These are phyloP conservation scores for Pythium phragmitis DNA, from an alignment of 352 stramenopile species.

Conservation along the genomic window DNA sequence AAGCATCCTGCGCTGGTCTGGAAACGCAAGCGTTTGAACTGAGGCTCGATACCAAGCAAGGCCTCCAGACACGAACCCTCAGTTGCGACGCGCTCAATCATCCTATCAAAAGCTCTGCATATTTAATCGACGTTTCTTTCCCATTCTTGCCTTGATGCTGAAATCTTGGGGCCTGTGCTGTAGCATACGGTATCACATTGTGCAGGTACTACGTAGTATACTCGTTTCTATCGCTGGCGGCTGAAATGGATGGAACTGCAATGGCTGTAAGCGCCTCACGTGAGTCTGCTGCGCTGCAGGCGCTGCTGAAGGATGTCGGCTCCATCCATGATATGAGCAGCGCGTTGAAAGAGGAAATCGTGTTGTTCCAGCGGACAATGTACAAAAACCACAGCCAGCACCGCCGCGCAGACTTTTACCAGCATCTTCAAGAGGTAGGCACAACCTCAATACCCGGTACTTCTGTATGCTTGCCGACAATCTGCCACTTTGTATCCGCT, in stretches of 20 bases:
- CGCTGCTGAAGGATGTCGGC: conserved; percentile 40
- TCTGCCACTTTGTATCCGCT: not conserved
- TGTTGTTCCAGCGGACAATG: conserved; percentile 75
- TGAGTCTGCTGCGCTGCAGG: conserved; percentile 34
- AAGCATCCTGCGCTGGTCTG: conserved; percentile 38
- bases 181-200: conserved; percentile 7
- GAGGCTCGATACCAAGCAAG: conserved; percentile 1
- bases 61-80: not conserved
- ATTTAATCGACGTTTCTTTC: conserved; percentile 23
- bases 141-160: not conserved
- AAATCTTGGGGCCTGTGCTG: conserved; percentile 12
- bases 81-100: not conserved
- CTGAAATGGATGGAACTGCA: conserved; percentile 24
- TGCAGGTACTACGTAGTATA: not conserved
- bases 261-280: conserved; percentile 9
- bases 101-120: conserved; percentile 20
- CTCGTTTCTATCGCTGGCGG: too few species aligned
- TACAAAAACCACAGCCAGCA: conserved; percentile 91
- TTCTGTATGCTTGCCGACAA: not conserved
- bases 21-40: conserved; percentile 68
- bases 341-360: conserved; percentile 52
- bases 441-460: not conserved
- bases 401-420: conserved; percentile 76
- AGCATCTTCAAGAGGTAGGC: conserved; percentile 66
- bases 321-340: conserved; percentile 38